Evolutionary conservation across 306 rosid genomes (phyloP), one percentile per base, ranked within the genome.

Genomic region (Nissolia schottii): DNA sequence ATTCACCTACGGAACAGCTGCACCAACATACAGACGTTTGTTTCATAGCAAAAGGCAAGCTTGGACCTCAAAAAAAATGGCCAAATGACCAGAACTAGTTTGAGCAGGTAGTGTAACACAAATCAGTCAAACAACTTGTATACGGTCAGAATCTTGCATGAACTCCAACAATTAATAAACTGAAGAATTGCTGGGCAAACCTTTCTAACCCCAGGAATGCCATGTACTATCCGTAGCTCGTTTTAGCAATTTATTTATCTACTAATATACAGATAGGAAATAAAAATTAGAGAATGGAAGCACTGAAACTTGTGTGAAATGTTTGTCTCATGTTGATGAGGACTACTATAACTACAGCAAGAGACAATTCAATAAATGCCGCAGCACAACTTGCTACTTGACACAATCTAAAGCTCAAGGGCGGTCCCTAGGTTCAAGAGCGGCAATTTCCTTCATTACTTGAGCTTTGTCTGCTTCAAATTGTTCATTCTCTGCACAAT

Each of bases 401-500:
- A 71, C 75, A 37, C 61, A 43, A 16, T 40, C 22, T 19, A 40
- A 2, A 23, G 61, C 74, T 86, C 71, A 80, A 18, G 81, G 76
- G 24, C 29, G 31, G 32, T 80, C 84, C 79, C 61, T 81, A 22
- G 88, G 93, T 76, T 88, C 96, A 69, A 88, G 83, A 77, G 89
- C 83, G 31, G 89, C 96, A 51, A 93, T 88, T 89, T 90, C 98
- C 71, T 73, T 90, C 81, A 90, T 88, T 51, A 93, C 96, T 67
- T 88, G 97, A 58, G 90, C 92, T 75, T 93, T 93, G 82, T 93
- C 98, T 19, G 98, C 91, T 87, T 93, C 98, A 68, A 93, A 93
- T 65, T 85, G 93, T 78, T 88, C 87, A 74, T 93, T 97, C 86
- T 88, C 98, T 93, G 92, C 77, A 41, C 69, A 65, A 72, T 11